Base-by-base conservation (phyloP, 805 yeast species). In the Ogataea zsoltii region DNA sequence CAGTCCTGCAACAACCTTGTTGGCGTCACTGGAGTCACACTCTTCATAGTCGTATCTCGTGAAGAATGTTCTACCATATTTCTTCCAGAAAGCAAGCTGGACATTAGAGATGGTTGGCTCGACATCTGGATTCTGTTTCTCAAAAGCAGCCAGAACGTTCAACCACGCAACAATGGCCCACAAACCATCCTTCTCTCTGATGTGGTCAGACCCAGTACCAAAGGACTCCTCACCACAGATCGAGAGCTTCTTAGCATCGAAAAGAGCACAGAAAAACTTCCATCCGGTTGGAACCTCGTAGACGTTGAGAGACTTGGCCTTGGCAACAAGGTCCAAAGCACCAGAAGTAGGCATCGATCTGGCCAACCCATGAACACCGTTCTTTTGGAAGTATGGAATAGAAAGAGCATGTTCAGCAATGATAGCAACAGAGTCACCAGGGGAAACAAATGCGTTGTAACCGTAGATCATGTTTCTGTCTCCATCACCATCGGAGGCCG, bases 401-500 rank as follows among this genome's bases (percentile, higher is more conserved):
- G 74, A 68, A 54, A 77, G 79, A 13, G 96, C 94, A 61, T 92
- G 87, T 70, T 94, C 97, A 14, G 97, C 91, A 64, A 92, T 92
- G 55, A 92, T 92, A 34, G 99, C 98, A 28, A 92, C 98, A 4
- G 96, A 87, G 67, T 92, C 99, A 64, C 99, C 98, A 7, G 99
- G 99, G 1, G 97, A 90, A 12, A 92, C 98, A 67, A 92, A 92
- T 2, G 97, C 79, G 38, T 85, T 85, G 33, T 88, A 89, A 49
- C 99, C 99, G 67, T 94, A 94, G 61, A 92, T 92, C 99, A 92
- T 92, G 67, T 92, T 92, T 71, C 99, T 82, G 65, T 92, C 99
- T 67, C 99, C 99, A 60, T 92, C 99, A 67, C 99, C 99, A 64
- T 89, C 99, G n/a, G 96, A 86, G 7, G 98, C 98, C 31, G 98